Conservation (phyloP, 495 filamentous ascomycete species). For the Neurospora sp. region DNA sequence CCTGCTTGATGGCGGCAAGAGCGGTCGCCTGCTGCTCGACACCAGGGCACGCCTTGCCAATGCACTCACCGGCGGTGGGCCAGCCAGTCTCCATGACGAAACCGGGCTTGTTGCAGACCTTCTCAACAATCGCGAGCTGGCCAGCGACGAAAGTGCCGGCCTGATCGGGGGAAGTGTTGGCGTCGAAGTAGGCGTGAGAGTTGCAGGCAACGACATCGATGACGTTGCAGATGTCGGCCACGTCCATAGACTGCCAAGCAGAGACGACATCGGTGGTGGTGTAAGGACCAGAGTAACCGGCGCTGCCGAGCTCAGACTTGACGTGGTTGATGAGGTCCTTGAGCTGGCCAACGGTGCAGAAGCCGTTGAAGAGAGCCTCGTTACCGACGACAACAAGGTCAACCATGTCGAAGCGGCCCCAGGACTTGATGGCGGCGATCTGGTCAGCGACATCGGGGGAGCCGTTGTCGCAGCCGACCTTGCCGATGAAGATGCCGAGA, state of each 20-base stretch:
- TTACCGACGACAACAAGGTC: constrained; percentile 80
- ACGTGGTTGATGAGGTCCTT: constrained; percentile 53
- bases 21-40: constrained; percentile 58
- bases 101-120: constrained; percentile 56
- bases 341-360: constrained; percentile 50
- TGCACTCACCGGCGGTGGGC: constrained; percentile 59
- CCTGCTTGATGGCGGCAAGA: constrained; percentile 50
- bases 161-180: constrained; percentile 41
- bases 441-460: constrained; percentile 49
- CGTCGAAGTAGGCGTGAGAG: constrained; percentile 92
- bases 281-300: constrained; percentile 63
- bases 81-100: constrained; percentile 87
- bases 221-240: constrained; percentile 53
- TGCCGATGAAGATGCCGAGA: constrained; percentile 73
- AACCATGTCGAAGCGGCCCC: constrained; percentile 67
- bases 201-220: constrained; percentile 76
- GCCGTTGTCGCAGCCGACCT: constrained; percentile 43
- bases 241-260: constrained; percentile 47
- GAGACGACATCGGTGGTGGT: constrained; percentile 83
- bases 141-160: constrained; percentile 64
- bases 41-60: constrained; percentile 63
- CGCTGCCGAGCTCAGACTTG: constrained; percentile 49
- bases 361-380: constrained; percentile 70
- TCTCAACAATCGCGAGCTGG: constrained; percentile 56
- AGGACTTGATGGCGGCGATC: constrained; percentile 57